Conservation (phyloP, 345 rosid genomes). For the Lepidium africanum region DNA sequence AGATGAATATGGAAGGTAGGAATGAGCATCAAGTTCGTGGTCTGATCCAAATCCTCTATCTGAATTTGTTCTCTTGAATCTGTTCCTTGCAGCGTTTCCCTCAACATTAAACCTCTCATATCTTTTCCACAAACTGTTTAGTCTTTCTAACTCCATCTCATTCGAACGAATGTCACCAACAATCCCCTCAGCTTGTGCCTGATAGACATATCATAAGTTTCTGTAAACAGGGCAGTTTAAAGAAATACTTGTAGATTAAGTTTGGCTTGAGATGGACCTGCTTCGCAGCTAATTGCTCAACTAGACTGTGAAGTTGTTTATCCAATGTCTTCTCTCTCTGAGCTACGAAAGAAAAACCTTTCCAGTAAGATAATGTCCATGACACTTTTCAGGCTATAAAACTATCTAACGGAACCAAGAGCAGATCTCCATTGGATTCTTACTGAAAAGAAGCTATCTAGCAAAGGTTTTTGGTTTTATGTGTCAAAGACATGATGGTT, state of each 20-base stretch:
- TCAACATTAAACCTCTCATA: constrained; percentile 49
- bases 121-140: constrained; percentile 58
- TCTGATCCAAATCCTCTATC: constrained; percentile 54
- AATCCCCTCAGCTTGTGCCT: constrained; percentile 92
- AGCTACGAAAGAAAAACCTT: constrained; percentile 36
- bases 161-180: constrained; percentile 63
- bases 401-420: neutral
- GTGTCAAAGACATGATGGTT: constrained; percentile 5
- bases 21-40: constrained; percentile 33
- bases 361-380: neutral
- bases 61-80: constrained; percentile 58
- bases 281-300: constrained; percentile 87
- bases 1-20: constrained; percentile 51
- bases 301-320: constrained; percentile 80
- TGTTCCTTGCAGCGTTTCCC: constrained; percentile 51
- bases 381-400: constrained; percentile 1
- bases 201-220: constrained; percentile 1
- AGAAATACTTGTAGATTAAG: neutral
- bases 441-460: neutral
- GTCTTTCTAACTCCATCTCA: constrained; percentile 67
- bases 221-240: neutral
- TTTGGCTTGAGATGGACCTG: constrained; percentile 46
- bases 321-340: constrained; percentile 91
- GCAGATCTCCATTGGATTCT: neutral
- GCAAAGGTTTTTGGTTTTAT: neutral